Conservation (phyloP, 352 stramenopile species). For the Pythium aristosporum region DNA sequence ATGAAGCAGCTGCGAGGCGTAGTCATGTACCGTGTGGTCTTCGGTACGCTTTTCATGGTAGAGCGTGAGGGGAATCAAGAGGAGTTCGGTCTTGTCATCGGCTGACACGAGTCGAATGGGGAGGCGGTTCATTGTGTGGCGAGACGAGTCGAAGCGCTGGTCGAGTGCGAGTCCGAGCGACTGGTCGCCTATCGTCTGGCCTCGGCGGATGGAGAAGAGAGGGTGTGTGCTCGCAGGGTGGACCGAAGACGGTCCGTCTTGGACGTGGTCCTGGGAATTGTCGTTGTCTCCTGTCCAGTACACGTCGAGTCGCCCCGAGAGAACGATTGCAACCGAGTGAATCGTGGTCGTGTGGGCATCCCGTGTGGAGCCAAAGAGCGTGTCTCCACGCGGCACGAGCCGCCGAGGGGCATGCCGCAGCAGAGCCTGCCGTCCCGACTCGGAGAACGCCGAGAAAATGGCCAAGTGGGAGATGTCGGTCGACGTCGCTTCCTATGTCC, state of each 20-base stretch:
- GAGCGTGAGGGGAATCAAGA: conserved; percentile 39
- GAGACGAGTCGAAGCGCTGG: conserved; percentile 22
- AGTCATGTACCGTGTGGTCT: conserved; percentile 42
- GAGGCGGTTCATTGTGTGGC: conserved; percentile 5
- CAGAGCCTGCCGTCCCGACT: conserved; percentile 29
- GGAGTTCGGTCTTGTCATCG: conserved; percentile 46
- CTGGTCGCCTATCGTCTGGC: conserved; percentile 58
- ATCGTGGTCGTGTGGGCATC: background rate
- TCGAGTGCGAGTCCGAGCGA: conserved; percentile 44
- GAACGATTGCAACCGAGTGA: conserved; percentile 33
- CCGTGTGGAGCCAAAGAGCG: conserved; percentile 8
- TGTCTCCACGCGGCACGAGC: conserved; percentile 8
- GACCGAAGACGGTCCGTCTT: background rate
- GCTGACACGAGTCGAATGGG: conserved; percentile 37
- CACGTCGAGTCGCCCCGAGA: conserved; percentile 45
- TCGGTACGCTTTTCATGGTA: conserved; percentile 39
- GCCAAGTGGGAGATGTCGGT: conserved; percentile 41
- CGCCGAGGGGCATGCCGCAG: conserved; percentile 30
- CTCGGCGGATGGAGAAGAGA: conserved; percentile 34
- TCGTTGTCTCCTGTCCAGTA: conserved; percentile 31
- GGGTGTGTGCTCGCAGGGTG: background rate
- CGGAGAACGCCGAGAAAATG: conserved; percentile 43
- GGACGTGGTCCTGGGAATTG: too few relatives aligned
- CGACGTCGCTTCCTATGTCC: conserved; percentile 29
- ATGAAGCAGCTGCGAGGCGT: conserved; percentile 15